Base-by-base conservation (phyloP, 768 basidiomycete genomes). In the Lactarius sp. region DNA sequence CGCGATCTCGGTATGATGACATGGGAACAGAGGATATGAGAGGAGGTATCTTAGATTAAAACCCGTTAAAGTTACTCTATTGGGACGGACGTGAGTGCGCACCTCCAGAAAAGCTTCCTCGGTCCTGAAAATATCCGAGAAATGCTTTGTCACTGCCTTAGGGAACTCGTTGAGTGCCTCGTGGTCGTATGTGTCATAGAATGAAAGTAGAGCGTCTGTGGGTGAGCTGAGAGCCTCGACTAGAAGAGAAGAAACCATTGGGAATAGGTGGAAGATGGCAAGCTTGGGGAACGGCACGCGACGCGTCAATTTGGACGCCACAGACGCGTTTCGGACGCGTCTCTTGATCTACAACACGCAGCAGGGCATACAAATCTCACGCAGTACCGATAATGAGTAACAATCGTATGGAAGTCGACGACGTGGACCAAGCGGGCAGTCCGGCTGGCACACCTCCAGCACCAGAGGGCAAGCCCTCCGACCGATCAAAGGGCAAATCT, bases 11-110 rank as follows among this genome's bases (percentile, higher is more conserved):
- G 68, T 83, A 79, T 3, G 75, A 74, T 33, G 80, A 77, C 42
- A 85, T 84, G 12, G 86, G 82, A 56, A 73, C 69, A 5, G 70
- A 68, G 12, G 80, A 70, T 70, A 79, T 75, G 39, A 91, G 78
- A 7, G 74, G 66, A 0, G 88, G 85, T 53, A 92, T 86, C 85
- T 90, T 34, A 46, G 34, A 27, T 41, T 7, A 33, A 64, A 61
- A 46, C 46, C 31, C 65, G 34, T 34, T 52, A 52, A 13, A 54
- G 50, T 37, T 22, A 64, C 9, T 37, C 1, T 31, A 20, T 51
- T 16, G 56, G 47, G 37, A 54, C 34, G 10, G 18, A 18, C 14
- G 47, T 16, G 37, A 7, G 56, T 31, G 9, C 67, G n/a, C 33
- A 73, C 74, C 67, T 71, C 69, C 5, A 61, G 53, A 47, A 75